phyloP scores from a whole-genome alignment of 345 rosid species.

The Eucalyptus curtisii region DNA sequence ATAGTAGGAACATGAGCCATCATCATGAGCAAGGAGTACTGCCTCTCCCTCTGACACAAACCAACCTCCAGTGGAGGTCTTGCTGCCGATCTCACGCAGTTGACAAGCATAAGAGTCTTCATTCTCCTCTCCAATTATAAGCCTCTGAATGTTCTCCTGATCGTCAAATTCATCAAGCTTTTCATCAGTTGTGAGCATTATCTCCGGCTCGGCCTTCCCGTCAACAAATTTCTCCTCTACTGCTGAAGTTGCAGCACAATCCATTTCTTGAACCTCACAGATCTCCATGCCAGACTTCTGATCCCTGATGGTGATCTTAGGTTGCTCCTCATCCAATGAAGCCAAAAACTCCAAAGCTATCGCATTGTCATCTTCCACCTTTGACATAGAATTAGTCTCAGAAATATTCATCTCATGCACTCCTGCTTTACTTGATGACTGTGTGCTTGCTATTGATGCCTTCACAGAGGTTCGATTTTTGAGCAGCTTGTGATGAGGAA shows the following conservation, averaged over 20 bases:
- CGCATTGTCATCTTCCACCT: conserved; percentile 36
- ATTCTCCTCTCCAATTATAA: conserved; percentile 31
- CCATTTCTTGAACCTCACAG: conserved; percentile 49
- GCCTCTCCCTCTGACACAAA: conserved; percentile 98
- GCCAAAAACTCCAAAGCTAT: conserved; percentile 53
- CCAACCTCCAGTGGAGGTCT: conserved; percentile 85
- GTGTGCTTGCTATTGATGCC: conserved; percentile 1
- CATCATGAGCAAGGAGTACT: conserved; percentile 77
- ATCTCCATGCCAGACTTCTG: conserved; percentile 12
- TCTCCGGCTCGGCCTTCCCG: conserved; percentile 20
- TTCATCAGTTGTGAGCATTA: conserved; percentile 63
- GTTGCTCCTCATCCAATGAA: conserved; percentile 30
- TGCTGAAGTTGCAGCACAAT: conserved; percentile 22
- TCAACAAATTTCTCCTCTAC: conserved; percentile 9
- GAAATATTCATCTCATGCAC: not conserved
- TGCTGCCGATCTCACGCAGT: conserved; percentile 56
- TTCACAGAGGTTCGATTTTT: conserved; percentile 37
- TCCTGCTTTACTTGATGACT: conserved; percentile 4
- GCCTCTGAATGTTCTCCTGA: conserved; percentile 40
- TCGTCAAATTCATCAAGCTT: conserved; percentile 72
- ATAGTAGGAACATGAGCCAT: conserved; percentile 85
- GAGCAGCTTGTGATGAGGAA: conserved; percentile 93
- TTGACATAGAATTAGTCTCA: conserved; percentile 8
- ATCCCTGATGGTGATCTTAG: not conserved
- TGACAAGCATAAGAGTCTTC: conserved; percentile 39